Percentiles rank a stretch among this genome's conserved stretches.
Evolutionary conservation across 2,329 filamentous ascomycete genomes (phyloP).

Genomic region (Colletotrichum liaoningense): DNA sequence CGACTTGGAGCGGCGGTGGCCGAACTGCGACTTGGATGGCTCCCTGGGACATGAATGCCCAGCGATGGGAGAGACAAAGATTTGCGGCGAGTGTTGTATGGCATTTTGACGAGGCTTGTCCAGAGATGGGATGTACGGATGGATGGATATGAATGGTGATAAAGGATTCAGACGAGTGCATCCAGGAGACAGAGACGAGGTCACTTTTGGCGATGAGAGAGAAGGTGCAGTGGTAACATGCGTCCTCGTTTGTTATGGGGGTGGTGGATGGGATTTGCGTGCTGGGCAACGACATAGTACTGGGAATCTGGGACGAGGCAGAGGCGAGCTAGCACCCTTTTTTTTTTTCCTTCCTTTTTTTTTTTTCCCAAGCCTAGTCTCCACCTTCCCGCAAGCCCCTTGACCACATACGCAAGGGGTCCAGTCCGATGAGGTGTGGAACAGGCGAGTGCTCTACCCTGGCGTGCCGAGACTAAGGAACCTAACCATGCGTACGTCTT

Average conservation of each 20-base stretch:
- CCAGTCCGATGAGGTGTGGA: background rate
- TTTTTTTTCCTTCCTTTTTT: background rate
- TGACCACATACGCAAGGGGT: background rate
- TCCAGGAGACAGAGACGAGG: background rate
- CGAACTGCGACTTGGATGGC: constrained; percentile 69
- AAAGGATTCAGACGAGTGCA: background rate
- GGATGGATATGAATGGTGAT: background rate
- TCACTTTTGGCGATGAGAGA: background rate
- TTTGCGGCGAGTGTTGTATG: constrained; percentile 97
- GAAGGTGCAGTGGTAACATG: background rate
- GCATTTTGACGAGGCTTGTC: constrained; percentile 65
- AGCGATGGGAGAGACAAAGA: constrained; percentile 92
- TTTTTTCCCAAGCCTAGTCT: background rate
- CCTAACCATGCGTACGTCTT: background rate
- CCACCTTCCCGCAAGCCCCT: background rate
- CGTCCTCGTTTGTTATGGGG: background rate
- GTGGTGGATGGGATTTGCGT: background rate
- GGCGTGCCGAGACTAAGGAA: background rate
- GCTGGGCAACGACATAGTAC: constrained; percentile 12
- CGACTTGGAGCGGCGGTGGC: constrained; percentile 52
- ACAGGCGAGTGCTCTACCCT: background rate
- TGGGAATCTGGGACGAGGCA: background rate
- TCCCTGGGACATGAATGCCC: constrained; percentile 86
- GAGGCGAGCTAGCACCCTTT: constrained; percentile 1
- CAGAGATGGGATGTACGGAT: background rate